These are phyloP conservation scores for Hemileccinum rubropunctum DNA, from an alignment of 768 basidiomycete species.

Conservation along the genomic window DNA sequence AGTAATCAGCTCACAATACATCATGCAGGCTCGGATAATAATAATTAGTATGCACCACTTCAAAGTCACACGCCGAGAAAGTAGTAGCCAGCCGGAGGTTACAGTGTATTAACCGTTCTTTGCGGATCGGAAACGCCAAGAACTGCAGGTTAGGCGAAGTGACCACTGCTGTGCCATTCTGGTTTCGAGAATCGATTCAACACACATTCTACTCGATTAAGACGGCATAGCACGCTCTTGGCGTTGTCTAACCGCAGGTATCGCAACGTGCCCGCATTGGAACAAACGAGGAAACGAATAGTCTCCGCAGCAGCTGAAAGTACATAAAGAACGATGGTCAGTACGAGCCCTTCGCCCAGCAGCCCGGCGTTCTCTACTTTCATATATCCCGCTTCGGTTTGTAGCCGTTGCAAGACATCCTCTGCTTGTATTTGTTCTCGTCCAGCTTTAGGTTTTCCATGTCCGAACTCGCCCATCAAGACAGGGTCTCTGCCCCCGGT, in stretches of 20 bases:
- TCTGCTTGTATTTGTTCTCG: background rate
- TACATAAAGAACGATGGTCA: conserved; percentile 14
- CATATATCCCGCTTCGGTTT: background rate
- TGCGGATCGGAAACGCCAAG: conserved; percentile 21
- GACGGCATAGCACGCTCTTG: background rate
- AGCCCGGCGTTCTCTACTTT: background rate
- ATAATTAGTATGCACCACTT: background rate
- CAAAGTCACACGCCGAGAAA: background rate
- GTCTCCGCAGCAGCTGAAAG: background rate
- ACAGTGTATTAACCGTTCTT: background rate
- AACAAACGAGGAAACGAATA: background rate
- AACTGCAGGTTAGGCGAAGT: conserved; percentile 1
- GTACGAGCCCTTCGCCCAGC: background rate
- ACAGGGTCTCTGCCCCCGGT: background rate
- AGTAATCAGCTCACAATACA: background rate
- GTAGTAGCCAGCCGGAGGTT: background rate
- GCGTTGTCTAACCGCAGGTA: conserved; percentile 5
- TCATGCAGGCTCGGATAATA: background rate
- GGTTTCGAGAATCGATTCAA: background rate
- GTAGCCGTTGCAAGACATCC: background rate
- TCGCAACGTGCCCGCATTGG: conserved; percentile 1
- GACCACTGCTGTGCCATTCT: background rate
- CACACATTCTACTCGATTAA: conserved; percentile 11
- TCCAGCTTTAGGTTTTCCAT: background rate
- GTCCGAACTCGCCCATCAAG: background rate